phyloP scores from a whole-genome alignment of 495 filamentous ascomycete species.

The Penicillium verhagenii region DNA sequence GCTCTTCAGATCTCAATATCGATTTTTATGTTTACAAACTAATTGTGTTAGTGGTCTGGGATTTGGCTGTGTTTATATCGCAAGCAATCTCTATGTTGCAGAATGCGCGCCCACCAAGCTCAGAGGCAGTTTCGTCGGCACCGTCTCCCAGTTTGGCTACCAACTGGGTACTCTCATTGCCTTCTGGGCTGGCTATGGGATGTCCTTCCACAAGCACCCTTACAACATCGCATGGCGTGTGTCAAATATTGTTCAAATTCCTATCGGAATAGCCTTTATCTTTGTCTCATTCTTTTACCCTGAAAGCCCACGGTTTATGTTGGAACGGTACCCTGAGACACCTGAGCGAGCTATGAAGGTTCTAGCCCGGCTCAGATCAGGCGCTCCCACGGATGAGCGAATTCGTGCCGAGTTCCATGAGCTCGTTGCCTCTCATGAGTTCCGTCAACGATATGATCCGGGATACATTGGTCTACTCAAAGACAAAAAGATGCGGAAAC shows the following conservation, averaged over 20 bases:
- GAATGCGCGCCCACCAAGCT: conserved; percentile 35
- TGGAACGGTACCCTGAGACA: conserved; percentile 37
- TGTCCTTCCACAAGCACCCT: conserved; percentile 39
- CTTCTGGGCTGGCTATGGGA: conserved; percentile 41
- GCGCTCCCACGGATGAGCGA: conserved; percentile 24
- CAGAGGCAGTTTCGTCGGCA: conserved; percentile 36
- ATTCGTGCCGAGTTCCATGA: conserved; percentile 38
- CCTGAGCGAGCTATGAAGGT: conserved; percentile 28
- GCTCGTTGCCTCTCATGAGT: conserved; percentile 33
- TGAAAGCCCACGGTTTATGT: conserved; percentile 30
- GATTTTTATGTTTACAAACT: background rate
- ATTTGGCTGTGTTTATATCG: conserved; percentile 39
- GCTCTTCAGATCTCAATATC: too few species aligned
- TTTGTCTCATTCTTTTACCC: conserved; percentile 35
- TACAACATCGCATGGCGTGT: conserved; percentile 41
- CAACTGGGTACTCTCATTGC: conserved; percentile 36
- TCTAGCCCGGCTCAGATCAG: conserved; percentile 29
- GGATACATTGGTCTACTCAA: conserved; percentile 33
- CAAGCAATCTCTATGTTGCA: conserved; percentile 38
- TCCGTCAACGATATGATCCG: conserved; percentile 23
- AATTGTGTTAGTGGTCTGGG: conserved; percentile 29
- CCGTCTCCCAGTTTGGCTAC: conserved; percentile 30
- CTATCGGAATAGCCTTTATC: conserved; percentile 35
- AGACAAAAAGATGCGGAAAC: conserved; percentile 34
- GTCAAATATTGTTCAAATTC: conserved; percentile 36